Percentiles rank a stretch among this genome's conserved stretches.
Conservation (phyloP, 441 rosid genomes). For the Bocquillonia castaneifolia region DNA sequence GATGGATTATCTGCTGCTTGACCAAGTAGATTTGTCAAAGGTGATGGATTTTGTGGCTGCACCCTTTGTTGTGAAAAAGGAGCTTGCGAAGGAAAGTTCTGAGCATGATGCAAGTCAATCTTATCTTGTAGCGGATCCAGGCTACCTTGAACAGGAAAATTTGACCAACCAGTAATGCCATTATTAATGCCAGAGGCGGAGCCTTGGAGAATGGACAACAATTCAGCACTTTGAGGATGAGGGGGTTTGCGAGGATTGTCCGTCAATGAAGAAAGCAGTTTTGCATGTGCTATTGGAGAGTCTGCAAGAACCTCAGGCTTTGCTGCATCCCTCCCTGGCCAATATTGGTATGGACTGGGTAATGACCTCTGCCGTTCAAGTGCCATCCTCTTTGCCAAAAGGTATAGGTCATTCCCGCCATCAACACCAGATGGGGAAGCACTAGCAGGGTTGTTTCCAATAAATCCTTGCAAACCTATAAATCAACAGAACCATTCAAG, state of each 20-base stretch:
- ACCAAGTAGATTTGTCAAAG: conserved; percentile 56
- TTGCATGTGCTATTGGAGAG: conserved; percentile 35
- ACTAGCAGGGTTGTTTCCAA: conserved; percentile 45
- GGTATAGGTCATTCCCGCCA: conserved; percentile 57
- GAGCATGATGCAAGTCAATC: conserved; percentile 46
- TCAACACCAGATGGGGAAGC: conserved; percentile 48
- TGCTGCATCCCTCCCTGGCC: conserved; percentile 74
- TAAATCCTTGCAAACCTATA: conserved; percentile 64
- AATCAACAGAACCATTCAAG: conserved; percentile 20
- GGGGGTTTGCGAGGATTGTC: conserved; percentile 44
- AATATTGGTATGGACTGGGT: conserved; percentile 50
- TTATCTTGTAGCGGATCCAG: conserved; percentile 61
- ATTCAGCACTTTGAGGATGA: conserved; percentile 66
- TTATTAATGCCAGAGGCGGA: conserved; percentile 52
- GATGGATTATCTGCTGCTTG: conserved; percentile 55
- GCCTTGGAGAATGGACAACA: conserved; percentile 71
- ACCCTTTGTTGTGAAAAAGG: conserved; percentile 66
- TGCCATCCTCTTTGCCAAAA: conserved; percentile 67
- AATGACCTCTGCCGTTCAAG: conserved; percentile 72
- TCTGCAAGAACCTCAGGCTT: conserved; percentile 54
- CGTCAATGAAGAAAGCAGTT: conserved; percentile 30
- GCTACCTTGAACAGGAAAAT: conserved; percentile 45
- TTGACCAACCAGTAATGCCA: conserved; percentile 57
- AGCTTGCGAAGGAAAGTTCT: conserved; percentile 52
- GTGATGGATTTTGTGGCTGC: conserved; percentile 40